phyloP scores from a whole-genome alignment of 192 early-diverging fungal species.

The Linnemannia hyalina region DNA sequence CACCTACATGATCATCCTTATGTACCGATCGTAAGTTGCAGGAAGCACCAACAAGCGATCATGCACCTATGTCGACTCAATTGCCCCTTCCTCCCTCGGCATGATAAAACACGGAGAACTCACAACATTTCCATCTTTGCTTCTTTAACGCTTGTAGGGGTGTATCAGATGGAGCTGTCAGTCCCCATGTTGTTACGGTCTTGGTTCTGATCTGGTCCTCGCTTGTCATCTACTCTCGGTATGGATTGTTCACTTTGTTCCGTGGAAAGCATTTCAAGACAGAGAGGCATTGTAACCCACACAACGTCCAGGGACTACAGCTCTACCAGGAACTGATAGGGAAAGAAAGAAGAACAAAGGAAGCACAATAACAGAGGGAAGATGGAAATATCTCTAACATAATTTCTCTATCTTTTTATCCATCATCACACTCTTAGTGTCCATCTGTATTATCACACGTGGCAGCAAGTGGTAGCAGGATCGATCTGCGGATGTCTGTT shows the following conservation, averaged over 20 bases:
- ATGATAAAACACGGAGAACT: background rate
- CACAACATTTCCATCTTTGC: background rate
- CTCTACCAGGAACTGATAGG: background rate
- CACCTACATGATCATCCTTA: slow-evolving; percentile 68
- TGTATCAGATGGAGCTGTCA: slow-evolving; percentile 14
- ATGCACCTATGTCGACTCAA: background rate
- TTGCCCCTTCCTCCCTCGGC: background rate
- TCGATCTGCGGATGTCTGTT: slow-evolving; percentile 66
- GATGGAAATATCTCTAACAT: background rate
- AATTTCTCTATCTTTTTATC: background rate
- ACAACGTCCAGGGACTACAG: background rate
- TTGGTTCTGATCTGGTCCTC: slow-evolving; percentile 33
- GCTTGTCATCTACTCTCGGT: slow-evolving; percentile 51
- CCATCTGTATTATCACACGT: slow-evolving; percentile 80
- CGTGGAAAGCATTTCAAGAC: background rate
- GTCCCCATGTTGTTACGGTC: slow-evolving; percentile 23
- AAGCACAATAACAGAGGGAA: background rate
- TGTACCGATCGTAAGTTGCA: slow-evolving; percentile 57
- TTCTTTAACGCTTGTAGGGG: slow-evolving; percentile 6
- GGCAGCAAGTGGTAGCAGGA: slow-evolving; percentile 77
- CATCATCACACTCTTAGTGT: slow-evolving; percentile 58
- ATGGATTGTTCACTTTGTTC: background rate
- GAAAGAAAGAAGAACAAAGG: background rate
- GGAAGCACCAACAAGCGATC: background rate
- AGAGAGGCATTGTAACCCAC: background rate